phyloP scores from a whole-genome alignment of 805 yeast species.

The Grigorovia jiainica region DNA sequence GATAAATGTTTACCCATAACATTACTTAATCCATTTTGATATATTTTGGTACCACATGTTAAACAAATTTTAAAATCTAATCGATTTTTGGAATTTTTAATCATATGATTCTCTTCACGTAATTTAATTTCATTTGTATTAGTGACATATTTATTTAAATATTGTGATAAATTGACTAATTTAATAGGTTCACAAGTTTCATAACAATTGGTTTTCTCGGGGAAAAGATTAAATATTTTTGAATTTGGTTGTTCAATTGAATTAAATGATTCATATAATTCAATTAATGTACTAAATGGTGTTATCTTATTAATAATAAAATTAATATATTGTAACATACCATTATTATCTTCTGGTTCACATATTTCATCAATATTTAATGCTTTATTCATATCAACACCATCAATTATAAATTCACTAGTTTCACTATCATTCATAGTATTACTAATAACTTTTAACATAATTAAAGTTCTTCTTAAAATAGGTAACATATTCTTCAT shows the following conservation, averaged over 20 bases:
- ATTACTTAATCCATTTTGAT: constrained; percentile 22
- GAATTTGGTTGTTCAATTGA: background rate
- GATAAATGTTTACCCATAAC: constrained; percentile 25
- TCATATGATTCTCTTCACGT: constrained; percentile 23
- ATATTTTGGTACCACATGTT: constrained; percentile 36
- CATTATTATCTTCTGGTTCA: background rate
- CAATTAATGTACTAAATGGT: constrained; percentile 6
- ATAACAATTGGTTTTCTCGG: background rate
- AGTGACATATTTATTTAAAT: constrained; percentile 33
- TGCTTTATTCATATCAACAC: constrained; percentile 10
- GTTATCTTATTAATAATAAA: constrained; percentile 11
- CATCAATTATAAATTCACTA: constrained; percentile 18
- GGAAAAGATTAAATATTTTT: background rate
- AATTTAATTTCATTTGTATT: constrained; percentile 21
- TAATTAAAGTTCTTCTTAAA: constrained; percentile 24
- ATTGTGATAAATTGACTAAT: constrained; percentile 43
- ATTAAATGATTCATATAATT: background rate
- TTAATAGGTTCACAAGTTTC: constrained; percentile 49
- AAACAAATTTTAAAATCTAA: constrained; percentile 38
- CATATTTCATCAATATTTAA: background rate
- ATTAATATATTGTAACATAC: constrained; percentile 9
- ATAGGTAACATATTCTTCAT: constrained; percentile 16
- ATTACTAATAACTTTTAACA: constrained; percentile 25
- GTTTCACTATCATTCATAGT: constrained; percentile 21
- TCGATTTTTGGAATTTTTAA: constrained; percentile 26